Evolutionary conservation across 73 alveolate genomes (phyloP), one percentile per base, ranked within the genome.

Genomic region (Uronychia setigera): DNA sequence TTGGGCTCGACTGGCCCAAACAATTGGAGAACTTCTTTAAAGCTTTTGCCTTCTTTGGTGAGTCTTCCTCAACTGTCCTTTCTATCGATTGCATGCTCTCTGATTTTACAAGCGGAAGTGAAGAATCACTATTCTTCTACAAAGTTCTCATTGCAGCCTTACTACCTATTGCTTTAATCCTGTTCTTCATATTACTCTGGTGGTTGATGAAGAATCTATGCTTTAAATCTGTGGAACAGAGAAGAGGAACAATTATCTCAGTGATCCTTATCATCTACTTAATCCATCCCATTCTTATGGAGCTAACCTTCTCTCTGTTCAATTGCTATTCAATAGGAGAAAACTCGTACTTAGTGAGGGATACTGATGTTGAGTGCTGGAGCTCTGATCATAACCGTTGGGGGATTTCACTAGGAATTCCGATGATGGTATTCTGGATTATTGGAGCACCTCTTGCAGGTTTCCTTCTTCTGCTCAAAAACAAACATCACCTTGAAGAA

Each of bases 1-100:
- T 85, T 57, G 80, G 82, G 34, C 81, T 91, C n/a, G 82, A 87
- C 59, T 86, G 92, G 93, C 89, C 89, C 32, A 29, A 26, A 31
- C 67, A 46, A 19, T 19, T 46, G 67, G n/a, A 46, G 67, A 11
- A 5, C 5, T 46, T 46, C 67, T 46, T 46, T 19, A 11, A 5
- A 11, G 67, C 67, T 11, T 46, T 46, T 46, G 5, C 67, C 19
- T 46, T 46, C 67, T 46, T 46, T 19, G 67, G 67, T 5, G 67
- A 46, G 67, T 46, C 67, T 5, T 11, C n/a, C 67, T 46, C 67
- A 5, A 46, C 67, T 5, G 67, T 46, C 67, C 67, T 46, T 46
- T 46, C 67, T 19, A 46, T 46, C 67, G 67, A 46, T 19, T 46
- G 67, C 67, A 19, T 46, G 67, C 67, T 46, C 19, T 19, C 5